Evolutionary conservation across 306 rosid species (phyloP).

Genomic region (Boehmeria nivea): DNA sequence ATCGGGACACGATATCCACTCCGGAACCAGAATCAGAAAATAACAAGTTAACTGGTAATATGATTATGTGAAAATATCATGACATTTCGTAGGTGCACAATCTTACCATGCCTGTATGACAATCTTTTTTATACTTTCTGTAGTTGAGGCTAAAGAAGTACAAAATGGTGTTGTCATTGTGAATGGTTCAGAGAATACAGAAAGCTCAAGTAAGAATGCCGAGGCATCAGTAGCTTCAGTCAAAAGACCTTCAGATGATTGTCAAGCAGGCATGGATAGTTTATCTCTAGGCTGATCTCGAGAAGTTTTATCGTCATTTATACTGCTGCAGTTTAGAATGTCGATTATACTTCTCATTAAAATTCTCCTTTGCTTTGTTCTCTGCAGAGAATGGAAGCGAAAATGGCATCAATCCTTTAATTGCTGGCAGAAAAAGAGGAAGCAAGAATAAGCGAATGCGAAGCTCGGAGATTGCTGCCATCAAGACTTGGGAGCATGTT

Average conservation of each 20-base stretch:
- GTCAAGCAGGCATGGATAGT: constrained; percentile 48
- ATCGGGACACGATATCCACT: constrained; percentile 23
- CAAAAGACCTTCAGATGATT: constrained; percentile 60
- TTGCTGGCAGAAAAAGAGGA: constrained; percentile 44
- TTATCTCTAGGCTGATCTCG: background rate
- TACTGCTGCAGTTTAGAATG: too few relatives aligned
- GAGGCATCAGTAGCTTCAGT: constrained; percentile 45
- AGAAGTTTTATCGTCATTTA: constrained; percentile 5
- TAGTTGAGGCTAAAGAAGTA: constrained; percentile 46
- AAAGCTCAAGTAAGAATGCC: constrained; percentile 28
- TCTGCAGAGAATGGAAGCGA: constrained; percentile 41
- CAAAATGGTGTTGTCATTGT: constrained; percentile 26
- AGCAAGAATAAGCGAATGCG: constrained; percentile 58
- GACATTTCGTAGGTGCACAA: constrained; percentile 14
- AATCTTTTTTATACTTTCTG: constrained; percentile 27
- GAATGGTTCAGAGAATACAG: constrained; percentile 23
- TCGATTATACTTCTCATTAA: too few relatives aligned
- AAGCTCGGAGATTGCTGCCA: constrained; percentile 31
- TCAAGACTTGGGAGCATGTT: constrained; percentile 72
- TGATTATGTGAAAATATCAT: constrained; percentile 11
- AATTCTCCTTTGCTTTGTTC: background rate
- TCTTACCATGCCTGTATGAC: too few relatives aligned
- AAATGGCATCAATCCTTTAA: constrained; percentile 22
- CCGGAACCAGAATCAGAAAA: constrained; percentile 39
- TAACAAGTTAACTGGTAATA: constrained; percentile 40